Evolutionary conservation across 768 basidiomycete species (phyloP).

Genomic region (Leccinellum albellum): DNA sequence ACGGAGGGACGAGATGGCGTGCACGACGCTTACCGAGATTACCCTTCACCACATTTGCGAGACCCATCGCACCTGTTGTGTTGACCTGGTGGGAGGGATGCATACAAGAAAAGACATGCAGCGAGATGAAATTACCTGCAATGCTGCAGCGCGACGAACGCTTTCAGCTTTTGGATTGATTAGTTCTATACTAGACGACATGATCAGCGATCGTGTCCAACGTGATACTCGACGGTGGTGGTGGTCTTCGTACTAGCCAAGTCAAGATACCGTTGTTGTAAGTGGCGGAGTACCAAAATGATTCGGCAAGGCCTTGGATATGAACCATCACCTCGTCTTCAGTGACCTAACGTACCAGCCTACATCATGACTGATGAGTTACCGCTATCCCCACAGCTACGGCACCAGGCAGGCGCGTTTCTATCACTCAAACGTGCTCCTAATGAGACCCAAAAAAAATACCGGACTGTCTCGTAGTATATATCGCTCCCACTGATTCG

Average conservation of each 20-base stretch:
- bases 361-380: conserved; percentile 25
- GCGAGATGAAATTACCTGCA: conserved; percentile 59
- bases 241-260: conserved; percentile 9
- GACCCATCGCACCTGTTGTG: conserved; percentile 92
- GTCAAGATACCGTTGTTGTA: neutral
- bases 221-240: conserved; percentile 18
- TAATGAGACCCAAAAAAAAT: conserved; percentile 18
- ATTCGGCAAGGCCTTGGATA: conserved; percentile 25
- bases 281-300: conserved; percentile 32
- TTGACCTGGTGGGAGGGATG: conserved; percentile 61
- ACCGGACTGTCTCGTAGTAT: conserved; percentile 22
- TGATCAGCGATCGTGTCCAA: conserved; percentile 30
- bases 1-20: conserved; percentile 11
- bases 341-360: conserved; percentile 23
- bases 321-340: conserved; percentile 29
- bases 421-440: conserved; percentile 26
- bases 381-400: conserved; percentile 28
- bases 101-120: conserved; percentile 17
- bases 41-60: conserved; percentile 94
- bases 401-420: conserved; percentile 34
- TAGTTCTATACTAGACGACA: conserved; percentile 84
- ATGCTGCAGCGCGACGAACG: conserved; percentile 81
- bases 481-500: conserved; percentile 20
- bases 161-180: conserved; percentile 97
- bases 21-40: conserved; percentile 73